Evolutionary conservation across 106 monocot species (phyloP).

Genomic region (Narthecium ossifragum): DNA sequence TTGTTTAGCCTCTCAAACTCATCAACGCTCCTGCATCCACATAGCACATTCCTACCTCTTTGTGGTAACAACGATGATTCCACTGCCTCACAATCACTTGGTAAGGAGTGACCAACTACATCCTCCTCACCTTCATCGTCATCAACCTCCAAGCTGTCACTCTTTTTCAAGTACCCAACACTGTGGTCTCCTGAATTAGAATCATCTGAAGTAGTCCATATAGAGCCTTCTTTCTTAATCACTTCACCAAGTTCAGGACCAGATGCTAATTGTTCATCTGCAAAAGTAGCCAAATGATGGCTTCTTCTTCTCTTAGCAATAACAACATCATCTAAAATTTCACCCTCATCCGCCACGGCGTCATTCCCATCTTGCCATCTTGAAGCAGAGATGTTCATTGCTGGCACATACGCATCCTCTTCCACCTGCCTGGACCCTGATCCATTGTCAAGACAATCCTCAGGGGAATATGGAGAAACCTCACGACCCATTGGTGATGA

Average conservation of each 20-base stretch:
- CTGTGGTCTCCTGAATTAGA: slow-evolving; percentile 27
- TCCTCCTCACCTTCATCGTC: slow-evolving; percentile 17
- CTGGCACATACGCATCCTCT: slow-evolving; percentile 29
- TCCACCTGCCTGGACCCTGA: too few relatives aligned
- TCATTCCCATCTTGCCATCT: slow-evolving; percentile 66
- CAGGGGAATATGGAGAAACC: too few relatives aligned
- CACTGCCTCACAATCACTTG: too few relatives aligned
- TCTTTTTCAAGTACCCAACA: slow-evolving; percentile 14
- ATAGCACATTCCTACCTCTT: slow-evolving; percentile 76
- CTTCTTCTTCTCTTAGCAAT: slow-evolving; percentile 37
- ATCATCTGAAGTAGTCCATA: slow-evolving; percentile 20
- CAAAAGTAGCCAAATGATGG: too few relatives aligned
- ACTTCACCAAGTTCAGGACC: slow-evolving; percentile 63
- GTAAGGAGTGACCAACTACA: background rate
- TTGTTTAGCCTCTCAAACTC: slow-evolving; percentile 86
- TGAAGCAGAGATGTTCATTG: slow-evolving; percentile 60
- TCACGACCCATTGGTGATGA: too few relatives aligned
- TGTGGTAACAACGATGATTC: too few relatives aligned
- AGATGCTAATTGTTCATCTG: slow-evolving; percentile 9
- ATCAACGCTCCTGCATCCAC: slow-evolving; percentile 79
- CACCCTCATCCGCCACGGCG: too few relatives aligned
- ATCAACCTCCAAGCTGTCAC: slow-evolving; percentile 33
- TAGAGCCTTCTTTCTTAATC: slow-evolving; percentile 36
- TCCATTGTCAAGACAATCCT: too few relatives aligned
- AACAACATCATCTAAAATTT: too few relatives aligned